Evolutionary conservation across 495 filamentous ascomycete genomes (phyloP), one percentile per base, ranked within the genome.

Genomic region (Achaetomiella virescens): DNA sequence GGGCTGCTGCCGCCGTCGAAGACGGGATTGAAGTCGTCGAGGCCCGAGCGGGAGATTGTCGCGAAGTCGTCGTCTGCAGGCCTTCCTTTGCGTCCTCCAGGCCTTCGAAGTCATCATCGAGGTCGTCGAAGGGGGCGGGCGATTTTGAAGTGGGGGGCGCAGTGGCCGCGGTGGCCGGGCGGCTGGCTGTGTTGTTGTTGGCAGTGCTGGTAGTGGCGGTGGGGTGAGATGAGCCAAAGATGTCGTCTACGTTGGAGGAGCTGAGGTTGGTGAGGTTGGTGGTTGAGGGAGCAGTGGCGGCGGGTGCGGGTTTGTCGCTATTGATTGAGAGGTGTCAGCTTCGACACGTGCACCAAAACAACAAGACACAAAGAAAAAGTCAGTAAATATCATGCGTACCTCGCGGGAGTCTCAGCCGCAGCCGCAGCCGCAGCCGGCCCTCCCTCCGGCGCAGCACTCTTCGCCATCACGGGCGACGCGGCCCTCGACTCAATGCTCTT

Each of bases 21-120:
- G 20, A 81, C 76, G 1, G 81, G 76, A 61, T 86, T 83, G 68
- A 88, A 81, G 60, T 87, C 85, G 66, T 84, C 74, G 42, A 88
- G 72, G 8, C 78, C 78, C 8, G 78, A 81, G 55, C 82, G 70
- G 7, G 77, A 81, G 42, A 80, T 72, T 63, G 73, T 80, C 53
- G 77, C 86, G 72, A 95, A 96, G 56, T 93, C 90, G 57, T 90
- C 86, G 59, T 88, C 84, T n/a, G 88, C 88, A n/a, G 90, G 11
- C 83, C 88, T 66, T 97, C 93, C 58, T 92, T 91, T 18, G 89
- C 89, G 59, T 97, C 90, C 52, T 87, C 82, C 12, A 97, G 79
- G 54, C 89, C 91, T 54, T 71, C 89, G 65, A 98, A 98, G 36
- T 89, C 90, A 40, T 90, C 86, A 44, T 96, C 95, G 61, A 96